A percentile compares a stretch with the other conserved stretches of the same genome.
phyloP scores from a whole-genome alignment of 2,329 filamentous ascomycete species.

The Cladophialophora bantiana region DNA sequence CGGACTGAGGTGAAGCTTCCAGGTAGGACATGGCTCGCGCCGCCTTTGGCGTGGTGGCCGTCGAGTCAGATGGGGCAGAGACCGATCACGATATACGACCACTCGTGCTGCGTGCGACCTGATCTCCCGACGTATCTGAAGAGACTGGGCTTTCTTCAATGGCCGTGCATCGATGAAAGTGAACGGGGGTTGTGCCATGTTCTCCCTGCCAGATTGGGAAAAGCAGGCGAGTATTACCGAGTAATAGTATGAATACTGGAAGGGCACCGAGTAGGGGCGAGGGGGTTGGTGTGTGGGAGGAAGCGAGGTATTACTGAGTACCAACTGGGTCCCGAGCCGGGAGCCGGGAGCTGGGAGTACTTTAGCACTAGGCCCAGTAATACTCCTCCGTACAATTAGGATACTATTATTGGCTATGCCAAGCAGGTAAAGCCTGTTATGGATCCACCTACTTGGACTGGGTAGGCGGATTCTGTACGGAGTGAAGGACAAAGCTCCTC shows the following conservation, averaged over 20 bases:
- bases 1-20: constrained; percentile 10
- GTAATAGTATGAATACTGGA: no score
- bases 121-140: constrained; percentile 14
- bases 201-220: background rate
- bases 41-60: background rate
- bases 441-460: background rate
- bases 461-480: no score
- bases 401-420: background rate
- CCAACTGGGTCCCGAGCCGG: no score
- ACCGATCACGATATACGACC: background rate
- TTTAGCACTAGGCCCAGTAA: no score
- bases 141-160: constrained; percentile 3
- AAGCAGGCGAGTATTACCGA: background rate
- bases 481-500: no score
- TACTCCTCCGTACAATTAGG: no score
- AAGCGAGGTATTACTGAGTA: no score
- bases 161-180: constrained; percentile 20
- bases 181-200: constrained; percentile 17
- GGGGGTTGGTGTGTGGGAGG: no score
- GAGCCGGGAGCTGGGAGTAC: no score
- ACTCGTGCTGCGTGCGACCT: constrained; percentile 24
- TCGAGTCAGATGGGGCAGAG: background rate
- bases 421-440: background rate
- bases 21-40: constrained; percentile 5
- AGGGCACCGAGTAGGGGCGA: no score